Evolutionary conservation across 1,284 basidiomycete species (phyloP), one percentile per base, ranked within the genome.

Genomic region (Golubevia sp.): DNA sequence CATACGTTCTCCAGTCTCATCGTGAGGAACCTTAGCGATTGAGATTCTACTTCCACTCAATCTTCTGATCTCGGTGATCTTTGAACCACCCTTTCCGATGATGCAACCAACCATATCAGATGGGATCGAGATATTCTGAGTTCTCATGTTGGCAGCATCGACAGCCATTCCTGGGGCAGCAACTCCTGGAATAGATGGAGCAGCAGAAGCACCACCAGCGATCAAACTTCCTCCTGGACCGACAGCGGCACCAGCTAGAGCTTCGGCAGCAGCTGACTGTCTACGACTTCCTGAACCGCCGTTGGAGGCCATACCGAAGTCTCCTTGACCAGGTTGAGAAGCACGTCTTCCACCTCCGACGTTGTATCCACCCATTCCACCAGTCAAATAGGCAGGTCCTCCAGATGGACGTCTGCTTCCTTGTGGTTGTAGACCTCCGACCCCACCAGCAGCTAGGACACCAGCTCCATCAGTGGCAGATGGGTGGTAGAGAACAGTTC

Each of bases 61-160:
- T 63, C 96, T 91, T 74, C 96, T 92, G 84, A 99, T 99, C 86
- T 99, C 96, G 64, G 95, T 97, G 77, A 99, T 99, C 88, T 98
- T 99, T 76, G 92, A 92, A 38, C 96, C 96, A 80, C 92, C 94
- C 73, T 94, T 93, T 68, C 96, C 96, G 79, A 87, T 88, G 70
- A 77, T 85, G 73, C 84, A 85, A 84, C 94, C 94, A 72, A 98
- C 96, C 96, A 99, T 99, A 73, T 78, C 76, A 4, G 70, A 71
- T 8, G 96, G 96, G 78, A 99, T 99, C 72, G 95, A 96, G 77
- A 99, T 99, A 86, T 97, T 97, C 86, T 99, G 96, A 13, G 96
- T 98, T 73, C 95, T 92, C 68, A 97, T 88, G 85, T 95, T 95
- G 61, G 86, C 85, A 71, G 86, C 86, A 56, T 81, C 71, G 87